Base-by-base conservation (phyloP, 2,329 filamentous ascomycete species). In the Dissoconium aciculare region DNA sequence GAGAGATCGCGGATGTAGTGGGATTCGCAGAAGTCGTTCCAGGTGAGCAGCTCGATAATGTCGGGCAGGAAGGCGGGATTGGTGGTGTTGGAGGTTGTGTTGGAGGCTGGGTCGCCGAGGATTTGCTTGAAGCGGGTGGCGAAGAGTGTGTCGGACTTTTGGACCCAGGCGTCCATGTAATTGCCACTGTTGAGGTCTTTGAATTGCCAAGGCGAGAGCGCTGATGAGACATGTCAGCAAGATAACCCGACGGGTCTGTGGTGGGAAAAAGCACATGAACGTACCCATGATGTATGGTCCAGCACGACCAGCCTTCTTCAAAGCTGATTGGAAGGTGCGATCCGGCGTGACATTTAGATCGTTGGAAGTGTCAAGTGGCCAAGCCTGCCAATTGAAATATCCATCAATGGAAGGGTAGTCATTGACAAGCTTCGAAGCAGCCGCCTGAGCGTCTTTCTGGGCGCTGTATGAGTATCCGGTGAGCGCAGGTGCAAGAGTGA, bases 371-470 rank as follows among this genome's bases (percentile, higher is more conserved):
- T 52, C 38, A 25, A 53, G 45, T 12, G 52, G 52, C 52, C 52
- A 56, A n/a, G 53, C 51, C 43, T 56, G 53, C 52, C 53, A 55
- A 43, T 56, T 56, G 40, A 54, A 44, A 41, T 50, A 56, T 31
- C 53, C 53, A 28, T 56, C 53, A 29, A 53, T 49, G 13, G 51
- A 47, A 17, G 47, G 30, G 31, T 48, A 56, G 13, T 55, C 48
- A 26, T 33, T 41, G 25, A 55, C 39, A 29, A 53, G 39, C 11
- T 44, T 35, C 23, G 39, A 41, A 9, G 48, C 46, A 5, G 45
- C 38, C 17, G 38, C 29, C 2, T 39, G 17, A 3, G 50, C 28
- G 27, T 46, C 33, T 14, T 35, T 38, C 33, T 54, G 45, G 13
- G 49, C 52, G 19, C 35, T 41, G 30, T 47, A 43, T 4, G 52